A percentile compares a stretch with the other conserved stretches of the same genome.
Conservation (phyloP, 306 rosid species). For the Lagenaria siceraria region DNA sequence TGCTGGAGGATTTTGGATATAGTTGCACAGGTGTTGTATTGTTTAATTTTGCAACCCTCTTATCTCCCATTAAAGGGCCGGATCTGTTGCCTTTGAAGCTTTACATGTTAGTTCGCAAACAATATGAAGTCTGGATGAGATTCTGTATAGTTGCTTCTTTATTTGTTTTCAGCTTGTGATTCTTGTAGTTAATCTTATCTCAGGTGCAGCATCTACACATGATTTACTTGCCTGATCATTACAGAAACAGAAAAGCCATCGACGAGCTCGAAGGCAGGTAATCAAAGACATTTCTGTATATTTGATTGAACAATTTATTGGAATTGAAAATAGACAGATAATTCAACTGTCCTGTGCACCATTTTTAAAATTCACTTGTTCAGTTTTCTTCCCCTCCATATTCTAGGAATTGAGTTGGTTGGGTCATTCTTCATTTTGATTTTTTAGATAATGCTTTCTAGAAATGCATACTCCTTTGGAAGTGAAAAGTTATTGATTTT, state of each 20-base stretch:
- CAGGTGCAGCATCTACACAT: not conserved
- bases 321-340: not conserved
- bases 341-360: not conserved
- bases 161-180: not conserved
- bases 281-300: not conserved
- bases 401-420: not conserved
- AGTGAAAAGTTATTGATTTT: not conserved
- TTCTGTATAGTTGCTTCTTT: not conserved
- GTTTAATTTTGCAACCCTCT: slow-evolving; percentile 4
- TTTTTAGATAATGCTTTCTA: not conserved
- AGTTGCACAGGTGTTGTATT: slow-evolving; percentile 5
- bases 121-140: not conserved
- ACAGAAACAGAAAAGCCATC: not conserved
- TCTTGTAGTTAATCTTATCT: not conserved
- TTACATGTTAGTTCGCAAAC: not conserved
- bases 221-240: not conserved
- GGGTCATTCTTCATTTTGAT: not conserved
- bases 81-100: slow-evolving; percentile 3
- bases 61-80: not conserved
- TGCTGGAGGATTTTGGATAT: not conserved
- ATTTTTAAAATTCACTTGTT: not conserved
- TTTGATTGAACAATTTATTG: not conserved
- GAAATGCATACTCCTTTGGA: not conserved
- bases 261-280: not conserved
- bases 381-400: not conserved